A percentile compares a stretch with the other conserved stretches of the same genome.
These are phyloP conservation scores for Apiospora koreana DNA, from an alignment of 2,329 filamentous ascomycete species.

Conservation along the genomic window DNA sequence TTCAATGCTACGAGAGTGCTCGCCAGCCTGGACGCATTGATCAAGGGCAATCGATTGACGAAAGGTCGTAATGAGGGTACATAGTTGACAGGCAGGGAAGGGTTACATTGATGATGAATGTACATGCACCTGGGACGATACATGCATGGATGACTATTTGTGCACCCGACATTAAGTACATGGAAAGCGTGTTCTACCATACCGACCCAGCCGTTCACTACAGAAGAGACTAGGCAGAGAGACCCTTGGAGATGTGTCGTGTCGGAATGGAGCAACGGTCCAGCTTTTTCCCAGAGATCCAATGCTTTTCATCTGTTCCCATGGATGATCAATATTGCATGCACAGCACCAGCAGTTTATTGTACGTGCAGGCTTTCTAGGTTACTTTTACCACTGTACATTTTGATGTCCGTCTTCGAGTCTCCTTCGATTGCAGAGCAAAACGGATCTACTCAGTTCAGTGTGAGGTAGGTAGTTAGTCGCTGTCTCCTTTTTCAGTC, in stretches of 20 bases:
- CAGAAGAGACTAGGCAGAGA: slow-evolving; percentile 6
- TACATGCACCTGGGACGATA: neutral
- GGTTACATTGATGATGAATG: neutral
- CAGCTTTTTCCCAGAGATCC: slow-evolving; percentile 9
- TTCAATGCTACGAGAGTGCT: neutral
- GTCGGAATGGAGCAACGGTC: slow-evolving; percentile 6
- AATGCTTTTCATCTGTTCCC: slow-evolving; percentile 9
- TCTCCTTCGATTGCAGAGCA: neutral
- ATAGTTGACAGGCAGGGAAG: neutral
- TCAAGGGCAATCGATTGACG: slow-evolving; percentile 3
- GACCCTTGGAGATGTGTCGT: slow-evolving; percentile 9
- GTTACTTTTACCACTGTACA: neutral
- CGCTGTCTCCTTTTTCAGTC: neutral
- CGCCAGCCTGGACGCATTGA: neutral
- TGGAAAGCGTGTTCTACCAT: neutral
- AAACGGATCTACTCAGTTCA: neutral
- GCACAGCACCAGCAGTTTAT: neutral
- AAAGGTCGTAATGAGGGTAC: neutral
- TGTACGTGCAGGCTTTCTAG: neutral
- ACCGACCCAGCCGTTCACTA: slow-evolving; percentile 7
- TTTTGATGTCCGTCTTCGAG: neutral
- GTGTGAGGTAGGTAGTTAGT: no score
- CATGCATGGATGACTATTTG: neutral
- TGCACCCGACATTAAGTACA: neutral
- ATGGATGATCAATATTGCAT: slow-evolving; percentile 10